These are phyloP conservation scores for Alloteropsis semialata DNA, from an alignment of 176 grass and related monocot genomes.

Conservation along the genomic window DNA sequence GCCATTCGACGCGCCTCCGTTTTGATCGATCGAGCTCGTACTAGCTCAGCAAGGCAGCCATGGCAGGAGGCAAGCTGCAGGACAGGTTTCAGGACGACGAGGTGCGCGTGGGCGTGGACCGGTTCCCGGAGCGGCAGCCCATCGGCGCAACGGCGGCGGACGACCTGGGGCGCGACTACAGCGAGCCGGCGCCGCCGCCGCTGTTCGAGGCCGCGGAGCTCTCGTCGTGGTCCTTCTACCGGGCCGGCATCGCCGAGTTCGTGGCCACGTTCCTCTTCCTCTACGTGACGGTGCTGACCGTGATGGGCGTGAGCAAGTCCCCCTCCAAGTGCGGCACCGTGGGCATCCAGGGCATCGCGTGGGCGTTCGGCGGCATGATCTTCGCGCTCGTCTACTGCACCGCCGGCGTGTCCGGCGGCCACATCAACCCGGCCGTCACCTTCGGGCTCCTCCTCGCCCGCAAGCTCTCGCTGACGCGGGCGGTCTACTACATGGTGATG, in stretches of 20 bases:
- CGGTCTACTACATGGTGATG: not conserved
- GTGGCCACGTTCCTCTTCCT: conserved; percentile 84
- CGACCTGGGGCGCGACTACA: conserved; percentile 18
- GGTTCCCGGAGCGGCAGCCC: not conserved
- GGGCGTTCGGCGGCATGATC: conserved; percentile 84
- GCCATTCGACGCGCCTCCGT: not conserved
- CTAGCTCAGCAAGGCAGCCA: not conserved
- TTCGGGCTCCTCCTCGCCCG: conserved; percentile 22
- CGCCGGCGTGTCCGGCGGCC: conserved; percentile 34
- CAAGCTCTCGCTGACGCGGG: conserved; percentile 6
- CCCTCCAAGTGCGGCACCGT: conserved; percentile 61
- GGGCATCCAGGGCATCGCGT: conserved; percentile 77
- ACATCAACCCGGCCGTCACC: conserved; percentile 27
- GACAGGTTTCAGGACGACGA: not conserved
- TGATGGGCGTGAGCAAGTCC: conserved; percentile 65
- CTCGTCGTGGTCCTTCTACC: conserved; percentile 76
- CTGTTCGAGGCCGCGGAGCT: conserved; percentile 13
- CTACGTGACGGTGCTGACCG: conserved; percentile 79
- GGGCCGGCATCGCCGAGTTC: conserved; percentile 90
- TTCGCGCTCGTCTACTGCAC: conserved; percentile 90
- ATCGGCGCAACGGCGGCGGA: conserved; percentile 9
- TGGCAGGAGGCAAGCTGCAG: conserved; percentile 11
- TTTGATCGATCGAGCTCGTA: not conserved
- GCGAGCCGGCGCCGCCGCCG: not conserved
- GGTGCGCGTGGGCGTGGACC: conserved; percentile 22